Conservation (phyloP, 192 early-diverging fungal species). For the Lobosporangium transversale region DNA sequence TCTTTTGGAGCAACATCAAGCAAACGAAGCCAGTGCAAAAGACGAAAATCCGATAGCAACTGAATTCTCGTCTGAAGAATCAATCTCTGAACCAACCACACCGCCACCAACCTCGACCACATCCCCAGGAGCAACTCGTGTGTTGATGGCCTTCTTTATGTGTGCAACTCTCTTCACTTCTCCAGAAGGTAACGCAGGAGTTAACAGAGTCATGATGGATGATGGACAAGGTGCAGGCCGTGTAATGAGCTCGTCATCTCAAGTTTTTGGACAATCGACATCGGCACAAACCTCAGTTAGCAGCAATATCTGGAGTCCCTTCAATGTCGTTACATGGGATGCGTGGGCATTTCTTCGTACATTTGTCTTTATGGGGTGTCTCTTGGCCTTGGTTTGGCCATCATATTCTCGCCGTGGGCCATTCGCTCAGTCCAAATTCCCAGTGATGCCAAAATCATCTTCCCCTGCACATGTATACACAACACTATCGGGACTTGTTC, state of each 20-base stretch:
- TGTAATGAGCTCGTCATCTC: slow-evolving; percentile 35
- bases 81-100: slow-evolving; percentile 24
- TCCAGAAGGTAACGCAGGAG: slow-evolving; percentile 31
- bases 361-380: slow-evolving; percentile 41
- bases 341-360: slow-evolving; percentile 43
- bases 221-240: slow-evolving; percentile 45
- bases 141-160: slow-evolving; percentile 72
- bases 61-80: slow-evolving; percentile 26
- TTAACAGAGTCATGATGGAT: slow-evolving; percentile 35
- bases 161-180: slow-evolving; percentile 63
- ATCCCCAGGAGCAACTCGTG: slow-evolving; percentile 48
- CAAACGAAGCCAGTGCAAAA: slow-evolving; percentile 6
- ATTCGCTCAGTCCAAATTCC: slow-evolving; percentile 44
- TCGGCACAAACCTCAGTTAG: not conserved
- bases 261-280: slow-evolving; percentile 3
- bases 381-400: slow-evolving; percentile 43
- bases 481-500: slow-evolving; percentile 36
- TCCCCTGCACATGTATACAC: slow-evolving; percentile 34
- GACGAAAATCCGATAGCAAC: slow-evolving; percentile 23
- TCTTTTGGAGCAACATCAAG: slow-evolving; percentile 42
- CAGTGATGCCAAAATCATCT: slow-evolving; percentile 34
- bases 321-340: slow-evolving; percentile 35
- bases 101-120: slow-evolving; percentile 54
- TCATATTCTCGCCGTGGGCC: slow-evolving; percentile 43
- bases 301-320: slow-evolving; percentile 5